Percentiles rank a stretch among this genome's conserved stretches.
Conservation (phyloP, 495 filamentous ascomycete species). For the Pseudoneurospora amorphoporcata region DNA sequence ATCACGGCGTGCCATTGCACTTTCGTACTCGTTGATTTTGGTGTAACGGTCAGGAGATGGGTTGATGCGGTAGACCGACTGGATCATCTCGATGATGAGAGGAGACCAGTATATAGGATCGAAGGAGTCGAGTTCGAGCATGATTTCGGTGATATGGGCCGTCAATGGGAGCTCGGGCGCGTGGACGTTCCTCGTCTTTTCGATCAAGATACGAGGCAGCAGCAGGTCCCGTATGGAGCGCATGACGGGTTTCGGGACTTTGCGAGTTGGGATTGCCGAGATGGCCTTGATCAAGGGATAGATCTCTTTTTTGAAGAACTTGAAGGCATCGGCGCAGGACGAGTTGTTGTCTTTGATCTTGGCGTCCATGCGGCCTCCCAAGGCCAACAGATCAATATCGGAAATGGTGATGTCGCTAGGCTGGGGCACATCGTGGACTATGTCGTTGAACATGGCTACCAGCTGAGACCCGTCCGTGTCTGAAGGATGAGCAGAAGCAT, state of each 20-base stretch:
- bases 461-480: neutral
- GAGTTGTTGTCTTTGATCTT: neutral
- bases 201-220: constrained; percentile 3
- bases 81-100: constrained; percentile 24
- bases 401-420: neutral
- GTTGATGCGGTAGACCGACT: constrained; percentile 21
- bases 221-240: neutral
- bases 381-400: neutral
- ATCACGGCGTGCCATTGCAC: constrained; percentile 18
- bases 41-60: constrained; percentile 12
- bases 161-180: constrained; percentile 25
- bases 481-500: neutral
- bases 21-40: constrained; percentile 15
- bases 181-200: constrained; percentile 26
- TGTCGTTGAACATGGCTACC: constrained; percentile 10
- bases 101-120: constrained; percentile 20
- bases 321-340: constrained; percentile 20
- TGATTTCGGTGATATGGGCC: constrained; percentile 29
- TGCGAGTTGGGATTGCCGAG: neutral
- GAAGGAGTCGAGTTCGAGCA: constrained; percentile 21
- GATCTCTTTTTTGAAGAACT: constrained; percentile 29
- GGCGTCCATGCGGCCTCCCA: neutral
- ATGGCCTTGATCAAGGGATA: constrained; percentile 16
- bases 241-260: neutral
- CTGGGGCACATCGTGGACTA: constrained; percentile 8